Evolutionary conservation across 768 basidiomycete species (phyloP), one percentile per base, ranked within the genome.

Genomic region (Lactarius trivialis): DNA sequence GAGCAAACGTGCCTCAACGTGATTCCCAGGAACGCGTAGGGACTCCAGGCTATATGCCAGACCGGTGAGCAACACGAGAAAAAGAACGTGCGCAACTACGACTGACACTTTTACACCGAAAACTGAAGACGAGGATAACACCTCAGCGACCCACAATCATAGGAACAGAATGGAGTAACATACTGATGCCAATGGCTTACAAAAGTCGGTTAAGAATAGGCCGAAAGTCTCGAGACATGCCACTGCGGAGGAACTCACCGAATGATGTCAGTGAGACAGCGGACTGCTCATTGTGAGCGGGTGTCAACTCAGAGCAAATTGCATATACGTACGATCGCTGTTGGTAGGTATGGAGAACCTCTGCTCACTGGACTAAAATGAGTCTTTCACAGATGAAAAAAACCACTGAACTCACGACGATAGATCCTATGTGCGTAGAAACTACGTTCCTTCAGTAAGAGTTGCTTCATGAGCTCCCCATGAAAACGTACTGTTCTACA

Each of bases 361-460:
- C 33, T 19, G 1, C 45, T 34, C n/a, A 48, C 56, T 57, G 2
- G 32, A 24, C 56, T 14, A 21, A 34, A 24, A 34, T 34, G 24
- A 49, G 43, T 36, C 7, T 4, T 24, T 9, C 0, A 33, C 6
- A 19, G 43, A 34, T 17, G 14, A 11, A 14, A 36, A 24, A 19
- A 3, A 19, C 7, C 15, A 17, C 21, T 24, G 14, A 26, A 34
- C 41, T 26, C 21, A 57, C 56, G 14, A 24, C 21, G 41, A 49
- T 48, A 49, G 24, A 49, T 49, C 56, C 45, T 48, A 24, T 36
- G 49, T 9, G 56, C 56, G 8, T 57, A 57, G 21, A 36, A 57
- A 11, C 56, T 57, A 49, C 1, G 21, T 11, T n/a, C 7, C 26
- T 49, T 45, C 33, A 24, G 21, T 19, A 19, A 33, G 32, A 5